Evolutionary conservation across 2,329 filamentous ascomycete genomes (phyloP).

Genomic region (Fusarium liriodendri): DNA sequence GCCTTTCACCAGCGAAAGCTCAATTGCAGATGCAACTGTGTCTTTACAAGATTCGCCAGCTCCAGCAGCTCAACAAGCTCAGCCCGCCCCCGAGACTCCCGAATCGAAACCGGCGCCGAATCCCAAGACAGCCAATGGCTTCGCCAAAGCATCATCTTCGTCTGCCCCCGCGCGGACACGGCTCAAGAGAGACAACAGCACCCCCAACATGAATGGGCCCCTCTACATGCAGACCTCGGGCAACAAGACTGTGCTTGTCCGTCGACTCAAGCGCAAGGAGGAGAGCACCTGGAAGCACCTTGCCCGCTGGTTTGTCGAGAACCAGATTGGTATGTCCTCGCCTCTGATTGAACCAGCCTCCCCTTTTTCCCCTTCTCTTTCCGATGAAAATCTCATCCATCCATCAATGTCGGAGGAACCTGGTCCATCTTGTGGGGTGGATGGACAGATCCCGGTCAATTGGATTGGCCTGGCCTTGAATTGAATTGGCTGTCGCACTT

Average conservation of each 20-base stretch:
- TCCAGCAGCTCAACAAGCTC: slow-evolving; percentile 4
- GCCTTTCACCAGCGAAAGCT: slow-evolving; percentile 13
- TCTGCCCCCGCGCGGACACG: slow-evolving; percentile 41
- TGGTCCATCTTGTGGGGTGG: slow-evolving; percentile 10
- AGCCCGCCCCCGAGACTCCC: neutral
- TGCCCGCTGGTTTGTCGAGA: slow-evolving; percentile 77
- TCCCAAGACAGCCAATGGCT: slow-evolving; percentile 12
- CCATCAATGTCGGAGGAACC: neutral
- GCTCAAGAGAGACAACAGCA: slow-evolving; percentile 49
- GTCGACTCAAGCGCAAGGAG: slow-evolving; percentile 70
- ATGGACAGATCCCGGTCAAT: slow-evolving; percentile 21
- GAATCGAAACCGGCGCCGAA: slow-evolving; percentile 7
- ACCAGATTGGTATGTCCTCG: slow-evolving; percentile 78
- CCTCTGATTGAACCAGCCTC: slow-evolving; percentile 13
- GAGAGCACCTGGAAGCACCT: slow-evolving; percentile 71
- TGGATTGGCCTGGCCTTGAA: neutral
- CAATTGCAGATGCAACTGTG: slow-evolving; percentile 26
- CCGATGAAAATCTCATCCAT: neutral
- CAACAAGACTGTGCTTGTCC: slow-evolving; percentile 65
- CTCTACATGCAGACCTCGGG: slow-evolving; percentile 66
- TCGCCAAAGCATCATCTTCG: slow-evolving; percentile 35
- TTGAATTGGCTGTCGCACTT: slow-evolving; percentile 27
- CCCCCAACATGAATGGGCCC: slow-evolving; percentile 64
- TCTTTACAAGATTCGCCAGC: slow-evolving; percentile 19
- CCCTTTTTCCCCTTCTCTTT: slow-evolving; percentile 8